Percentiles rank a stretch among this genome's conserved stretches.
Evolutionary conservation across 257 asterid genomes (phyloP).

Genomic region (Solanum peruvianum): DNA sequence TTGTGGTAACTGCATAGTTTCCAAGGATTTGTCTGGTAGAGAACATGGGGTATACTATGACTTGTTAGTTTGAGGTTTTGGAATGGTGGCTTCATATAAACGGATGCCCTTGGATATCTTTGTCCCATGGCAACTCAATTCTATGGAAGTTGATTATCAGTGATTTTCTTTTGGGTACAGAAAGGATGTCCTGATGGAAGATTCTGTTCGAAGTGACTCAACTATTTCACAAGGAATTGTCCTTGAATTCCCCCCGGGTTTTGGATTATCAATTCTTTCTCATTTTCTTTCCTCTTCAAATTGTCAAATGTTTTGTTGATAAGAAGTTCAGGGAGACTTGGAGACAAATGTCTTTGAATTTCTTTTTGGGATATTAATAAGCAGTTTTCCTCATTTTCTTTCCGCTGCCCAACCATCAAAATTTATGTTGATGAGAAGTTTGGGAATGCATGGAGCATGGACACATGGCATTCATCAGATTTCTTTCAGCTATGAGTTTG

Average conservation of each 20-base stretch:
- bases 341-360: not conserved
- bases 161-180: not conserved
- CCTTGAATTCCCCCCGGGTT: not conserved
- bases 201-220: not conserved
- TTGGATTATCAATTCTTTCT: not conserved
- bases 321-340: not conserved
- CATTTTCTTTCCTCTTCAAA: not conserved
- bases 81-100: not conserved
- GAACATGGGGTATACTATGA: not conserved
- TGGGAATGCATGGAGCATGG: not conserved
- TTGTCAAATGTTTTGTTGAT: not conserved
- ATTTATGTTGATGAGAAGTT: not conserved
- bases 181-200: conserved; percentile 16
- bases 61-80: not conserved
- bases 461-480: not conserved
- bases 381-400: not conserved
- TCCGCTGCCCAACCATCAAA: not conserved
- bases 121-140: not conserved
- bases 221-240: not conserved
- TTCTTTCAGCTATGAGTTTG: not conserved
- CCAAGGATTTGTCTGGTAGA: not conserved
- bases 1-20: not conserved
- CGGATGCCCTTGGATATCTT: not conserved
- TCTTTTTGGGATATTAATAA: not conserved
- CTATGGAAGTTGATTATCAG: not conserved